Percentiles rank a stretch among this genome's conserved stretches.
Evolutionary conservation across 768 basidiomycete species (phyloP).

Genomic region (Termitomyces sp.): DNA sequence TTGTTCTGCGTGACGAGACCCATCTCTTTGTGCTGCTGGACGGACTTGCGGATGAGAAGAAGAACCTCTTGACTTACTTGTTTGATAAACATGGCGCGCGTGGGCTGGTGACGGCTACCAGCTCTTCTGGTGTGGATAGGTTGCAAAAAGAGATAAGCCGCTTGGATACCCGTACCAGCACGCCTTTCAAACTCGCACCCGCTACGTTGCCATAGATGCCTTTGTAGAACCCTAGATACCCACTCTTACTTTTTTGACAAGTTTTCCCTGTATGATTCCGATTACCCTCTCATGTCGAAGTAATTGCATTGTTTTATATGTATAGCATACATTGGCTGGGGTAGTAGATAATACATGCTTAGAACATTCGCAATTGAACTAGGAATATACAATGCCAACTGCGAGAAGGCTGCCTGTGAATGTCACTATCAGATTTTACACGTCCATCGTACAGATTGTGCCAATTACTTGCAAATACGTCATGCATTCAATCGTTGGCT

Average conservation of each 20-base stretch:
- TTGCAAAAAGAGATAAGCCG: conserved; percentile 78
- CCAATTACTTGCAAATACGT: conserved; percentile 62
- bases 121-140: conserved; percentile 54
- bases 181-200: conserved; percentile 43
- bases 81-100: conserved; percentile 85
- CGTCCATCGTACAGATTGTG: conserved; percentile 68
- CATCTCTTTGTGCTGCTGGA: conserved; percentile 78
- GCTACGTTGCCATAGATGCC: neutral
- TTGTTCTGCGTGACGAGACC: conserved; percentile 77
- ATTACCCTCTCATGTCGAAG: neutral
- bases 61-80: conserved; percentile 82
- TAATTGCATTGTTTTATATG: conserved; percentile 2
- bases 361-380: conserved; percentile 29
- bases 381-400: conserved; percentile 54
- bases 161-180: conserved; percentile 73
- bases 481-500: conserved; percentile 40
- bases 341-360: neutral
- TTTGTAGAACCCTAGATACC: neutral
- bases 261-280: neutral
- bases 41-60: conserved; percentile 84
- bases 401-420: conserved; percentile 62
- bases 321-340: neutral
- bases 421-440: conserved; percentile 57
- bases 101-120: conserved; percentile 31
- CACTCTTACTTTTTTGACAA: neutral